Evolutionary conservation across 306 rosid genomes (phyloP), one percentile per base, ranked within the genome.

Genomic region (Heteromeles arbutifolia): DNA sequence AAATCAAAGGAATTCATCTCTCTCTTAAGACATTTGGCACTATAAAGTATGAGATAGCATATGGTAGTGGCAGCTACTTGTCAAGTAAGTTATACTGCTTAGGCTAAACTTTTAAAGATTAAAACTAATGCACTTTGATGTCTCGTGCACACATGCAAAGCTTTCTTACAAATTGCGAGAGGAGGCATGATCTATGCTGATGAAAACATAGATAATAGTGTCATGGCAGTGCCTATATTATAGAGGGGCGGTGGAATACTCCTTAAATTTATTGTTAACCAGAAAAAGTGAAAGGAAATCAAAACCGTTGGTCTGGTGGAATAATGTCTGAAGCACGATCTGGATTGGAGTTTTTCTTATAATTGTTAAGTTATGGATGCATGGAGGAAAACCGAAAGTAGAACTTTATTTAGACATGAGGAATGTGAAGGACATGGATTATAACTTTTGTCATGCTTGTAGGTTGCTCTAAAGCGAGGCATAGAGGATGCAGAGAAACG

Each of bases 401-500:
- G 32, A 25, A 25, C 11, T 43, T 52, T 15, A 64, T 74, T n/a
- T 43, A 19, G 66, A n/a, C 75, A 34, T 48, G 19, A 48, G 56
- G 63, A 75, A 77, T 76, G 65, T 41, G 37, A 68, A 78, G 29
- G 65, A 28, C 67, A 54, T 65, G 19, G 44, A 41, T 22, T 34
- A 53, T 85, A 65, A 82, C 76, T 66, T 76, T 56, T 69, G 59
- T 52, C 76, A 50, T 80, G 34, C 80, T 25, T 79, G 82, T 75
- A 95, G 99, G 96, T 88, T 82, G 93, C 90, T 78, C 34, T 86
- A 67, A 95, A 91, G 84, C 86, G 87, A 76, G 90, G 96, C 79
- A 81, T 92, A 77, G 99, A 95, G 81, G 92, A 82, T 65, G 97
- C 96, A 22, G 99, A 95, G 86, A 95, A 89, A 78, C 92, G 86